These are phyloP conservation scores for Penicillium aurantiogriseum DNA, from an alignment of 2,329 filamentous ascomycete species.

Conservation along the genomic window DNA sequence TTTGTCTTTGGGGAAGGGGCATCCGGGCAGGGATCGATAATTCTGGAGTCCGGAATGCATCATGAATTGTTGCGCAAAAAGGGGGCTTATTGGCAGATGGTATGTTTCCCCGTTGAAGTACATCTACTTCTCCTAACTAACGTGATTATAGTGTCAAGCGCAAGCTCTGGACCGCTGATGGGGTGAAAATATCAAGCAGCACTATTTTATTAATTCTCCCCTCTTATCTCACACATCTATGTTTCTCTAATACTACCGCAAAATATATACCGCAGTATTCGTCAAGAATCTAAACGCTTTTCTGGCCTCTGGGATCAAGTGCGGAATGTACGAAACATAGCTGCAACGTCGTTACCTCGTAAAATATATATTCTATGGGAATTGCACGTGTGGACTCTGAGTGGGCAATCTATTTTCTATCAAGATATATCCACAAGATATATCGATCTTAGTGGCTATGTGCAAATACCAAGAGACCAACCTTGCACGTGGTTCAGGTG, in stretches of 20 bases:
- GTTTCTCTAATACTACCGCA: not conserved
- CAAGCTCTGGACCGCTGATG: not conserved
- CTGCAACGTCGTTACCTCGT: no score
- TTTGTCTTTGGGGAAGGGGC: constrained; percentile 65
- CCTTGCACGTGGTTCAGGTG: no score
- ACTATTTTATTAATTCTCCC: not conserved
- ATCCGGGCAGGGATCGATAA: constrained; percentile 34
- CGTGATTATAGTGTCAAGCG: constrained; percentile 2
- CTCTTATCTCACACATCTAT: not conserved
- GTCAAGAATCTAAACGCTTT: no score
- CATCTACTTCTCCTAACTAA: not conserved
- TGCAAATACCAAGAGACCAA: no score
- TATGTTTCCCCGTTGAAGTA: not conserved
- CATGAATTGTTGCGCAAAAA: constrained; percentile 1
- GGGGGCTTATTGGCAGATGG: constrained; percentile 6
- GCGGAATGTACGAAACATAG: no score
- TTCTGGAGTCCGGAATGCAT: constrained; percentile 48
- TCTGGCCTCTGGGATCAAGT: no score
- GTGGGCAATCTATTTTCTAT: no score
- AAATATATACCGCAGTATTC: no score
- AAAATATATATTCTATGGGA: no score
- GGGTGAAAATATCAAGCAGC: not conserved
- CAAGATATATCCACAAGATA: no score
- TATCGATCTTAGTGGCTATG: no score
- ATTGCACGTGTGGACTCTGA: no score